Evolutionary conservation across 1,139 yeast species (phyloP).

Genomic region (Meyerozyma guilliermondii): DNA sequence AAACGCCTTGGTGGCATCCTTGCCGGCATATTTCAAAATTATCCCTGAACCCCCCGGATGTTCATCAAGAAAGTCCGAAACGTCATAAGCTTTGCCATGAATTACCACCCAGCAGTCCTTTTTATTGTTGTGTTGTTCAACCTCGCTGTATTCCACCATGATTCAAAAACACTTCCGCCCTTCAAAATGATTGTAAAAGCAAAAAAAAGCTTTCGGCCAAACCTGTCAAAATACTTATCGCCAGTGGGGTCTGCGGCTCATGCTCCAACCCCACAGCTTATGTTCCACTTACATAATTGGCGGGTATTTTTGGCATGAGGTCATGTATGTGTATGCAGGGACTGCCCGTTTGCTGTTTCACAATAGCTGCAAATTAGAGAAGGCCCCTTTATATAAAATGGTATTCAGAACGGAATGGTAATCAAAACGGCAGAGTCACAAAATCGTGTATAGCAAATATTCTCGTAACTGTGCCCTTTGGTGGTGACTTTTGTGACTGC

Average conservation of each 20-base stretch:
- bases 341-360: too few species aligned
- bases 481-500: too few species aligned
- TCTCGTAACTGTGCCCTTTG: too few species aligned
- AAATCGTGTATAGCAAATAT: too few species aligned
- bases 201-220: neutral
- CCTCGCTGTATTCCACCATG: conserved; percentile 17
- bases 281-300: neutral
- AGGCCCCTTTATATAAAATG: too few species aligned
- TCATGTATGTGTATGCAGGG: too few species aligned
- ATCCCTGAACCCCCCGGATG: conserved; percentile 55
- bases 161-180: neutral
- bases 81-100: conserved; percentile 48
- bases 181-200: neutral
- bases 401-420: too few species aligned
- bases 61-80: conserved; percentile 41
- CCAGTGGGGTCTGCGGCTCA: neutral
- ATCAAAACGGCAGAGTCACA: too few species aligned
- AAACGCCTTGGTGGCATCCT: conserved; percentile 56
- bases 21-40: conserved; percentile 50
- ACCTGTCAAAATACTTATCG: neutral
- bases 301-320: too few species aligned
- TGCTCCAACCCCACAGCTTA: neutral
- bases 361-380: too few species aligned
- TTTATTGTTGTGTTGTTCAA: conserved; percentile 31
- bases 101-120: conserved; percentile 53